Evolutionary conservation across 1,284 basidiomycete species (phyloP).

Genomic region (Cerrena zonata): DNA sequence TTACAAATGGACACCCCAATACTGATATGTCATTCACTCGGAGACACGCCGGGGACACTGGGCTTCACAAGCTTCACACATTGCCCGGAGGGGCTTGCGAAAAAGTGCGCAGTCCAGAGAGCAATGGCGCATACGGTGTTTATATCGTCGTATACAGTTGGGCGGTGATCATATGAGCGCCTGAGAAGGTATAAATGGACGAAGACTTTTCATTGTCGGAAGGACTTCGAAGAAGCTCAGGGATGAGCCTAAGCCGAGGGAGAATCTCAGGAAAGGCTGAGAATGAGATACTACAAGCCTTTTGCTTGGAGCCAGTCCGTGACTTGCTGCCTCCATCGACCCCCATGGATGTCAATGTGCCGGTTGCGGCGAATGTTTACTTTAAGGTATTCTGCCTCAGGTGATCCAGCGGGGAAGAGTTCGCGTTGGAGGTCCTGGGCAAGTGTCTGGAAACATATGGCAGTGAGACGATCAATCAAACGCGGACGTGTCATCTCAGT

Average conservation of each 20-base stretch:
- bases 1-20: not conserved
- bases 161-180: slow-evolving; percentile 6
- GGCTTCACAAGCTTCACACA: not conserved
- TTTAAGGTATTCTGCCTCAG: slow-evolving; percentile 42
- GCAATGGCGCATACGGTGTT: not conserved
- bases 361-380: slow-evolving; percentile 40
- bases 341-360: slow-evolving; percentile 52
- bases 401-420: slow-evolving; percentile 27
- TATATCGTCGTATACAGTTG: slow-evolving; percentile 1
- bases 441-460: slow-evolving; percentile 1
- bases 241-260: not conserved
- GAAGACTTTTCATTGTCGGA: slow-evolving; percentile 2
- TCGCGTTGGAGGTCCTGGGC: slow-evolving; percentile 4
- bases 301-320: slow-evolving; percentile 50
- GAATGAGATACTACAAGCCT: slow-evolving; percentile 42
- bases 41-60: not conserved
- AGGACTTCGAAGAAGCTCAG: slow-evolving; percentile 1
- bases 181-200: slow-evolving; percentile 4
- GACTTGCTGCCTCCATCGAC: slow-evolving; percentile 53
- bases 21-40: slow-evolving; percentile 1
- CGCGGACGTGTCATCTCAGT: slow-evolving; percentile 4
- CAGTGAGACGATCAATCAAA: not conserved
- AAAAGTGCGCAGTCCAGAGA: not conserved
- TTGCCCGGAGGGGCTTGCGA: not conserved
- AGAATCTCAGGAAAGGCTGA: not conserved